Evolutionary conservation across 148 eudicot genomes (phyloP).

Genomic region (Spergularia marina): DNA sequence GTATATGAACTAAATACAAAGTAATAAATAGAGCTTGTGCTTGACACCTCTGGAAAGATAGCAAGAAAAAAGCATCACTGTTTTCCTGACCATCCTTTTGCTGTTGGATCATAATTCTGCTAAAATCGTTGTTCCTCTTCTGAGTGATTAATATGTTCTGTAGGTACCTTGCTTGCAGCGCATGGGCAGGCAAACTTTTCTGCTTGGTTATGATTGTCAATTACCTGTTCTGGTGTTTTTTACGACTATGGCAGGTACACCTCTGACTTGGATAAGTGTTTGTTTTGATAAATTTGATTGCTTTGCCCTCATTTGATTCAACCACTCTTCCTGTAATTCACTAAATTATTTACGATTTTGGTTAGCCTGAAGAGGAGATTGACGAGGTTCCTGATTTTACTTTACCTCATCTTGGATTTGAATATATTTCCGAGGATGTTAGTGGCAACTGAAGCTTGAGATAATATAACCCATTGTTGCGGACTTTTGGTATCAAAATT

Average conservation of each 20-base stretch:
- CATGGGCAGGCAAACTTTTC: conserved; percentile 96
- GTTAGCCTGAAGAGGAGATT: conserved; percentile 70
- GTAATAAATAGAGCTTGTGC: too few relatives aligned
- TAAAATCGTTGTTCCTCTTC: neutral
- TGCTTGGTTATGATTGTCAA: conserved; percentile 90
- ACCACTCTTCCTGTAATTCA: neutral
- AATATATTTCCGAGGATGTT: conserved; percentile 14
- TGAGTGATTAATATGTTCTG: conserved; percentile 13
- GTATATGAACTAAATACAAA: too few relatives aligned
- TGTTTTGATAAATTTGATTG: neutral
- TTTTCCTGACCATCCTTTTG: neutral
- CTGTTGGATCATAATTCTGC: neutral
- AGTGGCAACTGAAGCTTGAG: conserved; percentile 10
- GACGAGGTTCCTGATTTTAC: conserved; percentile 69
- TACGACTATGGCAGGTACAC: conserved; percentile 65
- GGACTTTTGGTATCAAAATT: neutral
- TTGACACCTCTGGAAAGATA: too few relatives aligned
- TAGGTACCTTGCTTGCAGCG: conserved; percentile 87
- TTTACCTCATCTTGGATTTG: conserved; percentile 28
- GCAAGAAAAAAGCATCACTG: too few relatives aligned
- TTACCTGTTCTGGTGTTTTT: conserved; percentile 69
- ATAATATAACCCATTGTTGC: neutral
- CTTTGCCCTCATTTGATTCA: neutral
- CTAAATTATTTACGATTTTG: conserved; percentile 1
- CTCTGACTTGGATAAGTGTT: neutral